These are phyloP conservation scores for Pichia paraexigua DNA, from an alignment of 805 yeast genomes.

Conservation along the genomic window DNA sequence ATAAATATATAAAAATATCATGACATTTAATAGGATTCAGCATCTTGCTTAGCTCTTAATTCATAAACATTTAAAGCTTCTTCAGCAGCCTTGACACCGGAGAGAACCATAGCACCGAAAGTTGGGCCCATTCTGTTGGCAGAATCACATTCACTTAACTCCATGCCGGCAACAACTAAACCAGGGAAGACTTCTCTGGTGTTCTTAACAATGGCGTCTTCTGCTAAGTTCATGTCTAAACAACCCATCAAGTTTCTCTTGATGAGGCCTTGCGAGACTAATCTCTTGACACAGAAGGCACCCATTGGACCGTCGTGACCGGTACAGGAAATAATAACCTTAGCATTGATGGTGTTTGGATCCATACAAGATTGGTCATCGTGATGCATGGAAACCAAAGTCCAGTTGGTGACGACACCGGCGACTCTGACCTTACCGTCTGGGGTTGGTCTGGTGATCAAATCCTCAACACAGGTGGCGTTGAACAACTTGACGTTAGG, in stretches of 20 bases:
- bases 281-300: slow-evolving; percentile 69
- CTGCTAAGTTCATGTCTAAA: slow-evolving; percentile 70
- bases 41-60: slow-evolving; percentile 16
- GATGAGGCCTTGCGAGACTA: slow-evolving; percentile 40
- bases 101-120: slow-evolving; percentile 72
- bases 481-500: slow-evolving; percentile 73
- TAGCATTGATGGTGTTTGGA: slow-evolving; percentile 65
- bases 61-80: slow-evolving; percentile 26
- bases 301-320: slow-evolving; percentile 85
- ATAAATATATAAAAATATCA: too few relatives aligned
- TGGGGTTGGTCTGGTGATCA: slow-evolving; percentile 61
- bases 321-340: slow-evolving; percentile 61
- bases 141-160: slow-evolving; percentile 68
- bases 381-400: slow-evolving; percentile 67
- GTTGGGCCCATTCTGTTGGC: slow-evolving; percentile 81
- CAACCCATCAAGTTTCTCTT: slow-evolving; percentile 65
- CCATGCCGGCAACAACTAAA: slow-evolving; percentile 67
- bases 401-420: slow-evolving; percentile 82
- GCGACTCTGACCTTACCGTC: slow-evolving; percentile 58
- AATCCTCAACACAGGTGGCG: slow-evolving; percentile 75
- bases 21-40: background rate
- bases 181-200: slow-evolving; percentile 63
- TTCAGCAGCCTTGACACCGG: slow-evolving; percentile 77
- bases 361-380: slow-evolving; percentile 77
- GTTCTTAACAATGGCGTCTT: slow-evolving; percentile 64